Percentiles rank a stretch among this genome's conserved stretches.
phyloP scores from a whole-genome alignment of 441 rosid genomes.

The Euphorbia celastroides region DNA sequence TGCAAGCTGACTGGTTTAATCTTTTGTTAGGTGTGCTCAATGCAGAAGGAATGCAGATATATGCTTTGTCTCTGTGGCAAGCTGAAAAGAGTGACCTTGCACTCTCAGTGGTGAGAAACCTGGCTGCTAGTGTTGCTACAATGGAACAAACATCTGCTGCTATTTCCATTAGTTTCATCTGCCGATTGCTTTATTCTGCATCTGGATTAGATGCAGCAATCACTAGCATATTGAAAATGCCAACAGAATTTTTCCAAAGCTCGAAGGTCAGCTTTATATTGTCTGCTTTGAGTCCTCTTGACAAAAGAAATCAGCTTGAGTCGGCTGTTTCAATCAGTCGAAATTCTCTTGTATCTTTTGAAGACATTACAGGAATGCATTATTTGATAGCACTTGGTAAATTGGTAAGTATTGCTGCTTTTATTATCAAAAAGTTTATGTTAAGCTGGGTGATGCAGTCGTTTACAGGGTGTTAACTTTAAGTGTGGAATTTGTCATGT shows the following conservation, averaged over 20 bases:
- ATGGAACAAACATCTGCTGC: slow-evolving; percentile 56
- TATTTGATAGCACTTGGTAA: slow-evolving; percentile 70
- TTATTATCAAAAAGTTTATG: slow-evolving; percentile 7
- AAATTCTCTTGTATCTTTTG: slow-evolving; percentile 42
- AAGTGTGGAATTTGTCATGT: not conserved
- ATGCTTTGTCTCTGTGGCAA: slow-evolving; percentile 83
- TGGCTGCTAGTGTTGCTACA: slow-evolving; percentile 51
- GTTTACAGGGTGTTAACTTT: slow-evolving; percentile 4
- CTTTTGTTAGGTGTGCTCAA: slow-evolving; percentile 59
- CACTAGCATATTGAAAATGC: slow-evolving; percentile 72
- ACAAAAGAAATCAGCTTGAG: slow-evolving; percentile 58
- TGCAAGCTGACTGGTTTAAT: slow-evolving; percentile 5
- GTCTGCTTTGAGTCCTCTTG: slow-evolving; percentile 76
- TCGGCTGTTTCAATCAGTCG: slow-evolving; percentile 57
- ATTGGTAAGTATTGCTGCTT: slow-evolving; percentile 49
- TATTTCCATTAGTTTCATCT: slow-evolving; percentile 70
- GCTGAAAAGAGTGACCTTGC: slow-evolving; percentile 66
- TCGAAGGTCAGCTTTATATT: slow-evolving; percentile 66
- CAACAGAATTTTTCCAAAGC: slow-evolving; percentile 53
- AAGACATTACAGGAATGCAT: slow-evolving; percentile 63
- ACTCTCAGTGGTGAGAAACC: slow-evolving; percentile 49
- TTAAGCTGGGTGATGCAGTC: slow-evolving; percentile 9
- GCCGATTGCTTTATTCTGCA: slow-evolving; percentile 65
- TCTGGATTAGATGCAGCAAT: slow-evolving; percentile 74
- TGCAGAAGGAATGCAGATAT: slow-evolving; percentile 65